Base-by-base conservation (phyloP, 768 basidiomycete genomes). In the Coprinellus micaceus region DNA sequence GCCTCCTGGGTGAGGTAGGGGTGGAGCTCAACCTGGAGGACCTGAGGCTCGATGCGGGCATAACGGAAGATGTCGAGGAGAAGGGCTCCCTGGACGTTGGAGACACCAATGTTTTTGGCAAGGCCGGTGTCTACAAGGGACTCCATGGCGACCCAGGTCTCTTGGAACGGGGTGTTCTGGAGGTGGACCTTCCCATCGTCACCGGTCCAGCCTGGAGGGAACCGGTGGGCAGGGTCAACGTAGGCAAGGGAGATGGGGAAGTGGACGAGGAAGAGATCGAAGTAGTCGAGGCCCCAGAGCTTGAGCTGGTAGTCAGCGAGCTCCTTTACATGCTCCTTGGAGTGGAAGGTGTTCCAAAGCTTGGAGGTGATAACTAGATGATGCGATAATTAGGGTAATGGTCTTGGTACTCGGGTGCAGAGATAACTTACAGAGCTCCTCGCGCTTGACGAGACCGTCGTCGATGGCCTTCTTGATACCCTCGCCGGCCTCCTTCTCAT, bases 281-380 rank as follows among this genome's bases (percentile, higher is more conserved):
- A 91, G 69, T 89, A 91, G 24, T 68, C 68, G 29, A 29, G 29
- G 9, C 48, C 48, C 48, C 48, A 50, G n/a, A 50, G 29, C 10
- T 33, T 33, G 17, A 50, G 48, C 48, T 50, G 48, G 48, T 30
- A 50, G 24, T 50, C n/a, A 29, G 48, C 30, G 10, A 50, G 29
- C 28, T 50, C 28, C 48, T 50, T 50, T 7, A 50, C 48, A 22
- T 50, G 85, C 54, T 93, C 86, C 56, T 78, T 81, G 45, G 86
- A 83, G 66, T 96, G 91, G 77, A 87, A 91, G 4, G 89, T 91
- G 72, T 94, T 94, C 93, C 92, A 94, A 33, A 94, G 76, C 82
- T 94, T 94, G 61, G 89, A 90, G 50, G 90, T 91, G 61, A 95
- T 88, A 70, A 89, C 37, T 48, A 26, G 21, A 44, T 28, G 1